A percentile compares a stretch with the other conserved stretches of the same genome.
These are phyloP conservation scores for Sporothrix protearum DNA, from an alignment of 2,329 filamentous ascomycete genomes.

Conservation along the genomic window DNA sequence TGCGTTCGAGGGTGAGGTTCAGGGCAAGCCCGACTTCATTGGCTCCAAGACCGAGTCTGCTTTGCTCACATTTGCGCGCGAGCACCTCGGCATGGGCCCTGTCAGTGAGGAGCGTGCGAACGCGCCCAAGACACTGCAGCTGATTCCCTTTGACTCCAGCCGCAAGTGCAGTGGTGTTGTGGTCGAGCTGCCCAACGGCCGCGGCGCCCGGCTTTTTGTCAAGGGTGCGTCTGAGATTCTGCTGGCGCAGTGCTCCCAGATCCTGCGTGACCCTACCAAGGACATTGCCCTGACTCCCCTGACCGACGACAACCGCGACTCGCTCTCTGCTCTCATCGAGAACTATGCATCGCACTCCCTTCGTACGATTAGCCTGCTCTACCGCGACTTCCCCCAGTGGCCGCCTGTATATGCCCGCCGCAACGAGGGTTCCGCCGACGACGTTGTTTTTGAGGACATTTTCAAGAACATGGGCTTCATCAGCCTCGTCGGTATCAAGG, in stretches of 20 bases:
- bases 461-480: slow-evolving; percentile 66
- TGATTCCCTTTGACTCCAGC: slow-evolving; percentile 72
- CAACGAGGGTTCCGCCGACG: slow-evolving; percentile 53
- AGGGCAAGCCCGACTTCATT: slow-evolving; percentile 63
- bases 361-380: slow-evolving; percentile 78
- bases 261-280: slow-evolving; percentile 48
- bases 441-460: slow-evolving; percentile 63
- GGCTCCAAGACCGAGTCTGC: slow-evolving; percentile 77
- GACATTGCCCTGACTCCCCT: slow-evolving; percentile 45
- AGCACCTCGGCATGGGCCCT: slow-evolving; percentile 63
- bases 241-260: slow-evolving; percentile 53
- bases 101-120: slow-evolving; percentile 59
- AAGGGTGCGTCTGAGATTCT: slow-evolving; percentile 65
- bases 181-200: slow-evolving; percentile 49
- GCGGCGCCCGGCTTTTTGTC: slow-evolving; percentile 52
- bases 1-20: slow-evolving; percentile 71
- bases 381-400: slow-evolving; percentile 81
- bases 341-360: slow-evolving; percentile 76
- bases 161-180: slow-evolving; percentile 69
- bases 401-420: slow-evolving; percentile 63
- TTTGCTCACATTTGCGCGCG: slow-evolving; percentile 64
- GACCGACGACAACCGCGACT: slow-evolving; percentile 51
- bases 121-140: slow-evolving; percentile 52
- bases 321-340: slow-evolving; percentile 65
- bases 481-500: slow-evolving; percentile 74